Percentiles rank a stretch among this genome's conserved stretches.
Evolutionary conservation across 257 asterid genomes (phyloP).

Genomic region (Cordia subcordata): DNA sequence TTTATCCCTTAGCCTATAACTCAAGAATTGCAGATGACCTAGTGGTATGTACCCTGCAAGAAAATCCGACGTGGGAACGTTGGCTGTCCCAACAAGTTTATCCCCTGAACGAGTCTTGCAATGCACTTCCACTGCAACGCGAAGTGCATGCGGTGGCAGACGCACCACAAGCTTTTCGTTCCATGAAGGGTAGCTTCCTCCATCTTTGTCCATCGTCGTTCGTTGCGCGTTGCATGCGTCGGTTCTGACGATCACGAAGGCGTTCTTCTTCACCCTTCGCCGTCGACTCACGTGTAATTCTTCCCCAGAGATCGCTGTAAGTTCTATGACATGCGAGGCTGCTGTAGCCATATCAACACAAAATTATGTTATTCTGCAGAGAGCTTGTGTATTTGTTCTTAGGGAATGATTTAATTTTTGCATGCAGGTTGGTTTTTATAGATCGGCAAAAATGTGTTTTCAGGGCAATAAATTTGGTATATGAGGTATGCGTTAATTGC

Average conservation of each 20-base stretch:
- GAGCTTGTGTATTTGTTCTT: background rate
- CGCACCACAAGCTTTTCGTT: slow-evolving; percentile 51
- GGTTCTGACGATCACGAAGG: slow-evolving; percentile 37
- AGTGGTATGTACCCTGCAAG: slow-evolving; percentile 55
- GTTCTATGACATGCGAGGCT: slow-evolving; percentile 25
- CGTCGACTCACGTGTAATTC: slow-evolving; percentile 26
- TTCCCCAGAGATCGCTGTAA: slow-evolving; percentile 74
- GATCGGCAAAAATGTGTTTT: background rate
- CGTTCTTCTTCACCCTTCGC: slow-evolving; percentile 35
- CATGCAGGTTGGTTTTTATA: background rate
- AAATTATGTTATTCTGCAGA: too few species aligned
- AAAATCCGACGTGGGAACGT: slow-evolving; percentile 61
- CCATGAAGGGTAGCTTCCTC: slow-evolving; percentile 61
- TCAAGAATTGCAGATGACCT: slow-evolving; percentile 59
- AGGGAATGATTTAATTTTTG: too few species aligned
- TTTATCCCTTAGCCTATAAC: slow-evolving; percentile 61
- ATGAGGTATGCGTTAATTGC: too few species aligned
- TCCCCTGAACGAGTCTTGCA: slow-evolving; percentile 25
- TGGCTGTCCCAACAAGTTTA: slow-evolving; percentile 41
- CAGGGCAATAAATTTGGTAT: too few species aligned
- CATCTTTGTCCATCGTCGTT: slow-evolving; percentile 38
- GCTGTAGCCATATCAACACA: background rate
- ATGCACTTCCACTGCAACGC: slow-evolving; percentile 52
- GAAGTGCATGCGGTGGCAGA: slow-evolving; percentile 42
- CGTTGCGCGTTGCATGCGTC: slow-evolving; percentile 28